Percentiles rank a stretch among this genome's conserved stretches.
Evolutionary conservation across 1,284 basidiomycete species (phyloP).

Genomic region (Cutaneotrichosporon sp.): DNA sequence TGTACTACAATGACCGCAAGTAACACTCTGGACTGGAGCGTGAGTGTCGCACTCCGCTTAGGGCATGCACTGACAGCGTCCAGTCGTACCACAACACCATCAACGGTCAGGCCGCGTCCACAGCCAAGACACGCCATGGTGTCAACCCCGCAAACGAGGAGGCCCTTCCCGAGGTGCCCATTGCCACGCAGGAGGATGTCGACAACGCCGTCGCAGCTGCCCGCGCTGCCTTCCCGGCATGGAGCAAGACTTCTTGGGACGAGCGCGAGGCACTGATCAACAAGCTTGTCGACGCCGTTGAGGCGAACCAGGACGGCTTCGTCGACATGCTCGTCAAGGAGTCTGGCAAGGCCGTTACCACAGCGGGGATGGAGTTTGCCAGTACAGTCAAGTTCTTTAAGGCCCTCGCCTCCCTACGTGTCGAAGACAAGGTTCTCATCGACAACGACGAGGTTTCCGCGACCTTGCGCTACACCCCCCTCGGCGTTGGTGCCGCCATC

Average conservation of each 20-base stretch:
- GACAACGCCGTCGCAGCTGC: constrained; percentile 77
- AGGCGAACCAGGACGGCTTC: constrained; percentile 36
- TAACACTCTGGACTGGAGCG: too few species aligned
- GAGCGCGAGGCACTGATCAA: constrained; percentile 29
- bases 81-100: constrained; percentile 72
- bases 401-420: constrained; percentile 79
- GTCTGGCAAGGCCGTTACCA: constrained; percentile 81
- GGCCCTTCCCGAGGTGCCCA: constrained; percentile 72
- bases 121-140: constrained; percentile 65
- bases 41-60: too few species aligned
- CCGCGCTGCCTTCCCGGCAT: constrained; percentile 66
- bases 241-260: constrained; percentile 65
- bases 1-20: too few species aligned
- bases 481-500: constrained; percentile 57
- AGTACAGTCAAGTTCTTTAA: constrained; percentile 79
- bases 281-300: constrained; percentile 30
- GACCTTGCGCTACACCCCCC: constrained; percentile 77
- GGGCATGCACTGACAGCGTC: too few species aligned
- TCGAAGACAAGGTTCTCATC: constrained; percentile 65
- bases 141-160: constrained; percentile 81
- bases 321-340: constrained; percentile 53
- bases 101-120: constrained; percentile 70
- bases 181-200: constrained; percentile 77
- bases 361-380: constrained; percentile 70
- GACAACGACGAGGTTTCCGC: constrained; percentile 70